These are phyloP conservation scores for Pterothamnion heteromorphum DNA, from an alignment of 31 red algal species.

Conservation along the genomic window DNA sequence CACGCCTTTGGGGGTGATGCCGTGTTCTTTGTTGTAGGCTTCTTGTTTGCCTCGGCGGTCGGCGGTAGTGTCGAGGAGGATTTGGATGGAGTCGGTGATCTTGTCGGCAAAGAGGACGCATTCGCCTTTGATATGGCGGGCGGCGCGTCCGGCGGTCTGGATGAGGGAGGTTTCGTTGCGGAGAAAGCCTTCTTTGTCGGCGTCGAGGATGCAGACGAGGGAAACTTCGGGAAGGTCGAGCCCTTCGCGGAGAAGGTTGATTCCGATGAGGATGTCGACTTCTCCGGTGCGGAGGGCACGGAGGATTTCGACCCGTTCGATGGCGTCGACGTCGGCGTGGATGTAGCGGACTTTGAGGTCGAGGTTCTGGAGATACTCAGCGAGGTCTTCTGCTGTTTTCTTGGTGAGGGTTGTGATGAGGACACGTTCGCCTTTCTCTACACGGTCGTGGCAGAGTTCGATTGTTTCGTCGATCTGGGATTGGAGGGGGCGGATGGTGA, in stretches of 20 bases:
- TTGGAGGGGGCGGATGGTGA: not conserved
- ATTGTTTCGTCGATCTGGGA: constrained; percentile 74
- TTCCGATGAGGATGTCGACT: constrained; percentile 74
- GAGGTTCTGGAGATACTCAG: constrained; percentile 66
- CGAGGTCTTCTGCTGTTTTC: constrained; percentile 76
- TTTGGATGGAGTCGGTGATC: constrained; percentile 60
- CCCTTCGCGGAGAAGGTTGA: constrained; percentile 89
- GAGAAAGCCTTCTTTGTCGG: constrained; percentile 86
- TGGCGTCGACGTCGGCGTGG: constrained; percentile 76
- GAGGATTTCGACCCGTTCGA: constrained; percentile 68
- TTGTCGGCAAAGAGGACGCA: constrained; percentile 82
- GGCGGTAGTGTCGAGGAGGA: constrained; percentile 66
- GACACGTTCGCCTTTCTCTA: constrained; percentile 47
- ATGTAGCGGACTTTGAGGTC: constrained; percentile 62
- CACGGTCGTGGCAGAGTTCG: constrained; percentile 30
- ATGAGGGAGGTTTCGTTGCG: constrained; percentile 74
- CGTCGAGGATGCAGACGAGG: constrained; percentile 85
- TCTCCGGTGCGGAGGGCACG: constrained; percentile 22
- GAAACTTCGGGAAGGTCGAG: constrained; percentile 73
- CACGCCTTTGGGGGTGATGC: no score
- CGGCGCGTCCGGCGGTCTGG: constrained; percentile 87
- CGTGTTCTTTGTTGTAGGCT: constrained; percentile 83
- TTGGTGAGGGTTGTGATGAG: constrained; percentile 86
- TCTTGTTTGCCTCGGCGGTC: constrained; percentile 65
- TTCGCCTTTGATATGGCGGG: constrained; percentile 71